Conservation (phyloP, 768 basidiomycete genomes). For the Naganishia randhawae region DNA sequence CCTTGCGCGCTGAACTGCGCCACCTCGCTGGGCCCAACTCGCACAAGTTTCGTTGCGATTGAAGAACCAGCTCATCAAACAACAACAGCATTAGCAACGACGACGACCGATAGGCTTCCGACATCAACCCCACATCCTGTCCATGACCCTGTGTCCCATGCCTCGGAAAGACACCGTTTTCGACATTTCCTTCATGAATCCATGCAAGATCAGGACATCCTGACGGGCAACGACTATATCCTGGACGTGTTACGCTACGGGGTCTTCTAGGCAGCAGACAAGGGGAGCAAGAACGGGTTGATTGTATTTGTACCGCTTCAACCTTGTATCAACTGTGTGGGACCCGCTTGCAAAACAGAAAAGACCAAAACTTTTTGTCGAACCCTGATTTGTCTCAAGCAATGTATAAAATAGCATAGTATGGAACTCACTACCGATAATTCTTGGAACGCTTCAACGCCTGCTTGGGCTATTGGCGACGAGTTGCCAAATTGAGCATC, state of each 20-base stretch:
- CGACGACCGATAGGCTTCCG: neutral
- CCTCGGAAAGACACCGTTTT: neutral
- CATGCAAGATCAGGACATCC: constrained; percentile 15
- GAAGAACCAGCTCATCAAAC: neutral
- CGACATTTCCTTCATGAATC: constrained; percentile 8
- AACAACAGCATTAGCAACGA: neutral
- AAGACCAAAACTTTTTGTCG: constrained; percentile 8
- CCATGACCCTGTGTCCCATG: neutral
- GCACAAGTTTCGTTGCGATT: constrained; percentile 20
- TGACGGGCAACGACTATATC: constrained; percentile 3
- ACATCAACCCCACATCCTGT: neutral
- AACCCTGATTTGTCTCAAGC: neutral
- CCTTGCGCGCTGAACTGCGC: constrained; percentile 33
- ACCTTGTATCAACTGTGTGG: neutral
- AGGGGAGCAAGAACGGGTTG: neutral
- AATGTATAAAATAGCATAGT: constrained; percentile 16
- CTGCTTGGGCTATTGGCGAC: too few relatives aligned
- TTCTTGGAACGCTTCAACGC: neutral
- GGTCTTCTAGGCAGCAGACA: neutral
- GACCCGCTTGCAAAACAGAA: constrained; percentile 12
- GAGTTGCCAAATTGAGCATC: too few relatives aligned
- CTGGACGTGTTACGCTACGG: constrained; percentile 11
- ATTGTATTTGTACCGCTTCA: constrained; percentile 11
- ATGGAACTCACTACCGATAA: neutral
- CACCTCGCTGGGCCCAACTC: constrained; percentile 3